Percentiles rank a stretch among this genome's conserved stretches.
Conservation (phyloP, 495 filamentous ascomycete genomes). For the Aspergillus sclerotiicarbonarius region DNA sequence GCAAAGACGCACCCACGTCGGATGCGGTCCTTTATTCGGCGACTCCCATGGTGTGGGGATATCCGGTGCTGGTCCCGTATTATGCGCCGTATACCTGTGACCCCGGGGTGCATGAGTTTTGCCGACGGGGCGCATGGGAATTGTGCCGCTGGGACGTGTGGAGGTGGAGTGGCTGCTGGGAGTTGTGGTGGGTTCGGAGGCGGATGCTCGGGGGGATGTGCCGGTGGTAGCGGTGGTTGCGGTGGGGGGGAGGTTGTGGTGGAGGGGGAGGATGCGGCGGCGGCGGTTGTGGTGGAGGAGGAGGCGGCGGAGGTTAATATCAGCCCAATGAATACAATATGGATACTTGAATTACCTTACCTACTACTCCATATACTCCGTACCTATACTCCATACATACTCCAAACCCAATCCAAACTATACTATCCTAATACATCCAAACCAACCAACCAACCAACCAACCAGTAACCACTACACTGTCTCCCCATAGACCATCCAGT, state of each 20-base stretch:
- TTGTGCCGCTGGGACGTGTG: constrained; percentile 50
- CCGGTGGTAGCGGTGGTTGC: constrained; percentile 33
- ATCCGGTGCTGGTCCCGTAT: constrained; percentile 49
- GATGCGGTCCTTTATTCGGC: constrained; percentile 8
- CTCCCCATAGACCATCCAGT: too few species aligned
- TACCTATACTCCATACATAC: too few species aligned
- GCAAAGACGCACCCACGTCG: not conserved
- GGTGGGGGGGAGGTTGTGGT: constrained; percentile 43
- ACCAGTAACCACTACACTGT: too few species aligned
- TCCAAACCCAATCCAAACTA: too few species aligned
- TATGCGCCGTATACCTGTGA: constrained; percentile 54
- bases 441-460: too few species aligned
- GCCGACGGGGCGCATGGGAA: constrained; percentile 40
- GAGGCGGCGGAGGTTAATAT: not conserved
- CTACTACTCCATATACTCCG: too few species aligned
- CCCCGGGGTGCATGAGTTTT: constrained; percentile 47
- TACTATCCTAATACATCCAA: too few species aligned
- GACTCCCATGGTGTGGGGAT: constrained; percentile 42
- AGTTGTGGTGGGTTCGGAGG: constrained; percentile 47
- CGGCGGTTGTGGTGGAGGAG: constrained; percentile 22
- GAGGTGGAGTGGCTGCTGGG: constrained; percentile 53
- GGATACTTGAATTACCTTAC: too few species aligned
- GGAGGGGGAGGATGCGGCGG: constrained; percentile 30
- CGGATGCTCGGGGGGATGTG: constrained; percentile 28
- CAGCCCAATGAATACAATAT: too few species aligned